Conservation (phyloP, 1,284 basidiomycete genomes). For the Pyrrhoderma noxium region DNA sequence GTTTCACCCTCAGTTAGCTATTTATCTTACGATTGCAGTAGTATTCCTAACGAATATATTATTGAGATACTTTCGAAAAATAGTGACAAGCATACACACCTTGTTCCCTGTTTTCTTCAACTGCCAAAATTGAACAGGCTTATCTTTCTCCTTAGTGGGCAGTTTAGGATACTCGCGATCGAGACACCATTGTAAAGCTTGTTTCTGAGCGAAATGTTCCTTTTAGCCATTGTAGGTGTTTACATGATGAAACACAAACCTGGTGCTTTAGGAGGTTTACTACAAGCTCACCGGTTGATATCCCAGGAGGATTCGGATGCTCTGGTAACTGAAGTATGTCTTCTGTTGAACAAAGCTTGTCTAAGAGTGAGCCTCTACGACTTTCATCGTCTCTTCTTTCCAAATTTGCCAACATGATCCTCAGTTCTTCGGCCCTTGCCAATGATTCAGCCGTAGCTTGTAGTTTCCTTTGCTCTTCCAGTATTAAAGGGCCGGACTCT, state of each 20-base stretch:
- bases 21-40: constrained; percentile 61
- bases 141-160: constrained; percentile 57
- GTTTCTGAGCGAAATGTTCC: constrained; percentile 49
- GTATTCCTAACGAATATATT: constrained; percentile 35
- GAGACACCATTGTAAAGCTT: constrained; percentile 76
- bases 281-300: constrained; percentile 51
- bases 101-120: constrained; percentile 46
- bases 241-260: constrained; percentile 31
- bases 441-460: constrained; percentile 40
- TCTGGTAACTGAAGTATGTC: constrained; percentile 62
- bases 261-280: constrained; percentile 78
- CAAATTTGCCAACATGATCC: constrained; percentile 53
- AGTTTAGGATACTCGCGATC: constrained; percentile 67
- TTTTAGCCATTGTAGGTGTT: not conserved
- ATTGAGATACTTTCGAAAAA: not conserved
- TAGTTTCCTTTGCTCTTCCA: constrained; percentile 31
- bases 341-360: constrained; percentile 57
- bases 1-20: too few species aligned
- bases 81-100: constrained; percentile 31
- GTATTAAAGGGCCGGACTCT: not conserved
- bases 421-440: constrained; percentile 56
- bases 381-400: constrained; percentile 74
- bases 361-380: constrained; percentile 61
- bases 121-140: constrained; percentile 85
- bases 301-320: constrained; percentile 62